Evolutionary conservation across 345 rosid genomes (phyloP), one percentile per base, ranked within the genome.

Genomic region (Acer negundo): DNA sequence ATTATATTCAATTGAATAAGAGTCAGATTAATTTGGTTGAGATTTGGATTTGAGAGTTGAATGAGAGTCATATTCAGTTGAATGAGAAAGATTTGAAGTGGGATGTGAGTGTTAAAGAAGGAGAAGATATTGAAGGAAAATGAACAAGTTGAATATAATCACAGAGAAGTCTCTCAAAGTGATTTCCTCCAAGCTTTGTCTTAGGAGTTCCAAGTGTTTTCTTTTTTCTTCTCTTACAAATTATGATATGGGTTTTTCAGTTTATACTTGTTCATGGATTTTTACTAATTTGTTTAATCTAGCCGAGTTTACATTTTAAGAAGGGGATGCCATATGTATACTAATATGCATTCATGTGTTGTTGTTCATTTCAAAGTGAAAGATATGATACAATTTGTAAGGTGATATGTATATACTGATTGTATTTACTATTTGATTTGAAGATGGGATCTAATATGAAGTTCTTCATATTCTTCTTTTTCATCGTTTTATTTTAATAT

Each of bases 161-260:
- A 38, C 2, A 77, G 42, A 56, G 59, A 75, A 56, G 66, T 84
- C 31, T 74, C 80, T 67, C 84, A 85, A 78, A 68, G 74, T 69
- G 81, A 90, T 28, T 90, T 90, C 82, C 90, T 69, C 80, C 88
- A 51, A 38, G 62, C 70, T 88, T 90, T 80, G 74, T 88, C 40
- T 90, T 88, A 71, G 94, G 94, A 53, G 88, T 84, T 12, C 17
- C 55, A 12, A 10, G 10, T 22, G 3, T 3, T 6, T 62, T n/a
- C 62, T 0, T 12, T 12, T 3, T 24, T 46, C 19, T 35, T 31
- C n/a, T 22, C 20, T 12, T 70, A 38, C 47, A 35, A 51, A 24
- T 13, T 73, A 13, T 55, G 44, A n/a, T 72, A 70, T 67, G 62
- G 62, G 35, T 42, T 5, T 80, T 62, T 69, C 16, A 42, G 61